These are phyloP conservation scores for Hortaea werneckii DNA, from an alignment of 2,329 filamentous ascomycete genomes.

Conservation along the genomic window DNA sequence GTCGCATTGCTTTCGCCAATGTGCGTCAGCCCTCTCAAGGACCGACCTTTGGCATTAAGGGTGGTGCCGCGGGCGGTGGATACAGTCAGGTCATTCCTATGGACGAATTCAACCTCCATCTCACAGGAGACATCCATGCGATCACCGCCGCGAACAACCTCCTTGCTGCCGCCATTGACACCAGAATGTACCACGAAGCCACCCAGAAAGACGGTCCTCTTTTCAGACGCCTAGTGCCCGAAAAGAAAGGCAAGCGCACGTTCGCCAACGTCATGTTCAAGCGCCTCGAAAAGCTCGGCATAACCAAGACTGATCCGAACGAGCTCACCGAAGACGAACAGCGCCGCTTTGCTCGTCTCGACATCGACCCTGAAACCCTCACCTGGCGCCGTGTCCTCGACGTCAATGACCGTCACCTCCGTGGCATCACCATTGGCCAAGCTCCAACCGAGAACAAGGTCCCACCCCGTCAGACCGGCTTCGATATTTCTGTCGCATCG, in stretches of 20 bases:
- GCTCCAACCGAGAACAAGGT: slow-evolving; percentile 79
- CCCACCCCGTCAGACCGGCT: slow-evolving; percentile 76
- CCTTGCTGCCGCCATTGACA: slow-evolving; percentile 90
- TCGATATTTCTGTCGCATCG: slow-evolving; percentile 94
- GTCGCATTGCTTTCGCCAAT: slow-evolving; percentile 85
- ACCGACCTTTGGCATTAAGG: slow-evolving; percentile 98
- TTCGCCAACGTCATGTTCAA: slow-evolving; percentile 90
- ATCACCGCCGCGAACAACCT: slow-evolving; percentile 96
- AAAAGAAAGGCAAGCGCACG: slow-evolving; percentile 77
- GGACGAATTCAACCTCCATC: slow-evolving; percentile 98
- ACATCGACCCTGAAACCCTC: slow-evolving; percentile 94
- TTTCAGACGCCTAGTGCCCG: slow-evolving; percentile 77
- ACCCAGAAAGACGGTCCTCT: slow-evolving; percentile 85
- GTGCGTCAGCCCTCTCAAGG: slow-evolving; percentile 95
- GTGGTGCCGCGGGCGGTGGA: slow-evolving; percentile 88
- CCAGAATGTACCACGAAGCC: slow-evolving; percentile 94
- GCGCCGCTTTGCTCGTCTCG: slow-evolving; percentile 74
- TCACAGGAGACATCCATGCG: slow-evolving; percentile 96
- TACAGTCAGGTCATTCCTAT: slow-evolving; percentile 99
- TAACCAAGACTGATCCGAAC: slow-evolving; percentile 87
- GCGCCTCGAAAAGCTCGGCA: slow-evolving; percentile 87
- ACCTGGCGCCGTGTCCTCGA: slow-evolving; percentile 95
- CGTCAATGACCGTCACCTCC: slow-evolving; percentile 90
- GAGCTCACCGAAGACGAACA: slow-evolving; percentile 88
- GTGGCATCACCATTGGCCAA: slow-evolving; percentile 78